A percentile compares a stretch with the other conserved stretches of the same genome.
phyloP scores from a whole-genome alignment of 129 eudicot genomes.

The Helianthus tuberosus region DNA sequence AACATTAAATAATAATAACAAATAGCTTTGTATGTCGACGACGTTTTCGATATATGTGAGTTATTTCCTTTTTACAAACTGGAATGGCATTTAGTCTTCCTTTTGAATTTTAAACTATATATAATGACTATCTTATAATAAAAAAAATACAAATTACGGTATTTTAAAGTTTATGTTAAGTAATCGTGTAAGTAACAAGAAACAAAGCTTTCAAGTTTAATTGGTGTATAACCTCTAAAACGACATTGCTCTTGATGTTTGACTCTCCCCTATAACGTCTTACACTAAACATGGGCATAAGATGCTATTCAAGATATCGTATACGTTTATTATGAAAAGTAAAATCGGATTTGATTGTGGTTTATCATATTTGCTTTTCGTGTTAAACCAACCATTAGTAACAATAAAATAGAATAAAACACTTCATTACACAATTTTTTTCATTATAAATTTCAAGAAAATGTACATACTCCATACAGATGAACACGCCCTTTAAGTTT shows the following conservation, averaged over 20 bases:
- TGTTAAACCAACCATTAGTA: not conserved
- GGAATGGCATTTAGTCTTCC: not conserved
- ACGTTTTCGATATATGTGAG: not conserved
- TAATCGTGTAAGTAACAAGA: constrained; percentile 12
- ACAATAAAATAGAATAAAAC: no score
- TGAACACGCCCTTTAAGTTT: no score
- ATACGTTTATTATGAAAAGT: not conserved
- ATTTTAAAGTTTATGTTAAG: not conserved
- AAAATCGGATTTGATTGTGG: not conserved
- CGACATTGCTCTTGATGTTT: not conserved
- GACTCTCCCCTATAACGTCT: not conserved
- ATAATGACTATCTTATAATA: not conserved
- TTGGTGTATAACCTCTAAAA: not conserved
- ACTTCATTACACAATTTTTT: no score
- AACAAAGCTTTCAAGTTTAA: constrained; percentile 14
- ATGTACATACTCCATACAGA: no score
- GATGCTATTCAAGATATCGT: constrained; percentile 4
- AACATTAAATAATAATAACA: not conserved
- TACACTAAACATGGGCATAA: not conserved
- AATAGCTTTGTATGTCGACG: not conserved
- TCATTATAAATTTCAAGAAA: no score
- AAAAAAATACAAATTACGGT: not conserved
- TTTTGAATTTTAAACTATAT: not conserved
- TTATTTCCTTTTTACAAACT: not conserved
- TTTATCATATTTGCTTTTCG: not conserved